Base-by-base conservation (phyloP, 1,284 basidiomycete species). In the Ceratobasidium sp. region DNA sequence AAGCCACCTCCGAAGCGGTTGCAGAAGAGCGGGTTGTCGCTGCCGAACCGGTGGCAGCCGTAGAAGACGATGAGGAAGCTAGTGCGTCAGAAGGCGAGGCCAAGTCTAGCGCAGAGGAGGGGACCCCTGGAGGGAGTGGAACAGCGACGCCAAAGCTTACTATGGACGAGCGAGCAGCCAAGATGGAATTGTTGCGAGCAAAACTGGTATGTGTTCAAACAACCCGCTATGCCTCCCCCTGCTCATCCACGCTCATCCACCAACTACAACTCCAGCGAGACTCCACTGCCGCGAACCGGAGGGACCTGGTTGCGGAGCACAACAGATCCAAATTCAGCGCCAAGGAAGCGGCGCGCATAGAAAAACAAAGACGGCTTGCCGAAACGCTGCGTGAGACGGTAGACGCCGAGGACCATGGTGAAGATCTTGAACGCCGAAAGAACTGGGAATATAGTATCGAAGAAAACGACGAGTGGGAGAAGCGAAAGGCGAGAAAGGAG, bases 361-460 rank as follows among this genome's bases (percentile, higher is more conserved):
- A 96, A 76, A 87, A 91, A 77, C 94, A 96, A 80, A 88, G 90
- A 67, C 92, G 91, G 79, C 85, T 98, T 36, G 95, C 95, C 0
- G 95, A 96, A 80, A 88, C 85, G n/a, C 80, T 98, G 74, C 87
- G 95, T 9, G 83, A 88, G 75, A 95, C 96, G 81, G 88, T 92
- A 2, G 93, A 96, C 76, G 93, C 95, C 0, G 90, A 91, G 78
- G 95, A 95, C 74, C 83, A 85, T 0, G 96, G 96, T 14, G 93
- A 84, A 76, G 86, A 88, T 54, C 76, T 85, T 21, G 85, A 87
- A 77, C 83, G 95, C 72, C 86, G 87, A 77, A 94, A 94, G 84
- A 94, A 94, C 78, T 96, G 94, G 94, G 89, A 93, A 77, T 98
- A 92, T 83, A 92, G 90, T 25, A 91, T 97, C 72, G 95, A 97